Conservation (phyloP, 441 rosid species). For the Gossypium davidsonii region DNA sequence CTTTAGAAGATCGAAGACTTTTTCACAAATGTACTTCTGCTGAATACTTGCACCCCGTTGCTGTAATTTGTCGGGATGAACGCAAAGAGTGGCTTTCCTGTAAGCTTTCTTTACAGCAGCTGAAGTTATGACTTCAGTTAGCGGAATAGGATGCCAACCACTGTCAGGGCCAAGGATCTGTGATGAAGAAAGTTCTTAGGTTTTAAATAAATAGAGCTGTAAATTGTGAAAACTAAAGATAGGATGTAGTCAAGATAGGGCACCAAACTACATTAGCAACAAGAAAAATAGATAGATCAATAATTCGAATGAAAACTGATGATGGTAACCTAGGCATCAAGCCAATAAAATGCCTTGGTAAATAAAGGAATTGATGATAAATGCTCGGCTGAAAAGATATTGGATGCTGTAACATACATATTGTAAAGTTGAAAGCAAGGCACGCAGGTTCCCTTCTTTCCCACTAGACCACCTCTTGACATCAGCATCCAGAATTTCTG, state of each 20-base stretch:
- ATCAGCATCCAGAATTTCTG: conserved; percentile 84
- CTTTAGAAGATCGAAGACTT: conserved; percentile 93
- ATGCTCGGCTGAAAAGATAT: neutral
- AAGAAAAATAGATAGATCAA: neutral
- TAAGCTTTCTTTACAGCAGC: conserved; percentile 92
- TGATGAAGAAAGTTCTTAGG: conserved; percentile 8
- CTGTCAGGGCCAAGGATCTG: conserved; percentile 84
- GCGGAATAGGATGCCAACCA: conserved; percentile 90
- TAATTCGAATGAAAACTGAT: neutral
- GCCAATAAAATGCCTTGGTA: neutral
- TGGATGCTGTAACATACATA: conserved; percentile 45
- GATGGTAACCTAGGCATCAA: neutral
- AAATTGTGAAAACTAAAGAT: neutral
- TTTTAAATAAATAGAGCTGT: neutral
- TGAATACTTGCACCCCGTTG: conserved; percentile 86
- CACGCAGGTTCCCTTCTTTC: conserved; percentile 90
- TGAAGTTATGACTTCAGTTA: conserved; percentile 88
- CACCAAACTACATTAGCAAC: neutral
- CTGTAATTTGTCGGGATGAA: conserved; percentile 93
- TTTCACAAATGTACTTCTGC: conserved; percentile 84
- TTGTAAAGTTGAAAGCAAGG: conserved; percentile 90
- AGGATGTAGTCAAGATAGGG: neutral
- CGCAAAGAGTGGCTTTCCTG: conserved; percentile 92
- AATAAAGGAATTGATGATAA: conserved; percentile 11
- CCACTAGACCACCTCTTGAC: conserved; percentile 94